Conservation (phyloP, 495 filamentous ascomycete species). For the Hypomontagnella submonticulosa region DNA sequence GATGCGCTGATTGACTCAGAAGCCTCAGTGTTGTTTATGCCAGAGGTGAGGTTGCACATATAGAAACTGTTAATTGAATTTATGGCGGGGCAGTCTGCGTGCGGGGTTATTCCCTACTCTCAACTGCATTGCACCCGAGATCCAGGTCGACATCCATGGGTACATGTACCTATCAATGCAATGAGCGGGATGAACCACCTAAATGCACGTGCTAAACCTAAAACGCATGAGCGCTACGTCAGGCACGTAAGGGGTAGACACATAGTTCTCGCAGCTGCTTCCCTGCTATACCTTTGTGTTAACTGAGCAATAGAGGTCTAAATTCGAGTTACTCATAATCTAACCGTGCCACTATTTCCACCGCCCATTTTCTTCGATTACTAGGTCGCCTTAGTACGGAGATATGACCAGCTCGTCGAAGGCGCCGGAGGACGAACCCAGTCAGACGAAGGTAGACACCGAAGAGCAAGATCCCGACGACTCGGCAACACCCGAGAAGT, state of each 20-base stretch:
- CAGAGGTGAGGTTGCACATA: conserved; percentile 6
- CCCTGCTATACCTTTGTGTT: no score
- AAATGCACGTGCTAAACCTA: no score
- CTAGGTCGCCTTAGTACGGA: background rate
- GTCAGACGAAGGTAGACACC: conserved; percentile 8
- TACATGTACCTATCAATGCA: no score
- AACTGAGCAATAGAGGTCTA: no score
- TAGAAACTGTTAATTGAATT: conserved; percentile 22
- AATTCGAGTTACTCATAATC: no score
- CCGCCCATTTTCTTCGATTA: background rate
- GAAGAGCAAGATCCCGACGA: conserved; percentile 30
- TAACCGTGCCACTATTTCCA: background rate
- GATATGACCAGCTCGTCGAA: conserved; percentile 18
- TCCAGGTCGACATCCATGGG: no score
- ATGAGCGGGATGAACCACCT: no score
- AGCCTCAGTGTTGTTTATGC: background rate
- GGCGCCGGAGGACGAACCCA: conserved; percentile 6
- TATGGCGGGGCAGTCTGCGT: conserved; percentile 39
- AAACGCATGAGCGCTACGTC: no score
- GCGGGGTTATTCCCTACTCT: conserved; percentile 25
- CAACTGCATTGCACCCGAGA: no score
- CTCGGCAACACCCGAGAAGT: conserved; percentile 41
- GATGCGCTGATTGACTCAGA: background rate
- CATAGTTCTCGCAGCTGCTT: no score
- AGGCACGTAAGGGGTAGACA: no score